Conservation (phyloP, 2,329 filamentous ascomycete genomes). For the Passalora sequoiae region DNA sequence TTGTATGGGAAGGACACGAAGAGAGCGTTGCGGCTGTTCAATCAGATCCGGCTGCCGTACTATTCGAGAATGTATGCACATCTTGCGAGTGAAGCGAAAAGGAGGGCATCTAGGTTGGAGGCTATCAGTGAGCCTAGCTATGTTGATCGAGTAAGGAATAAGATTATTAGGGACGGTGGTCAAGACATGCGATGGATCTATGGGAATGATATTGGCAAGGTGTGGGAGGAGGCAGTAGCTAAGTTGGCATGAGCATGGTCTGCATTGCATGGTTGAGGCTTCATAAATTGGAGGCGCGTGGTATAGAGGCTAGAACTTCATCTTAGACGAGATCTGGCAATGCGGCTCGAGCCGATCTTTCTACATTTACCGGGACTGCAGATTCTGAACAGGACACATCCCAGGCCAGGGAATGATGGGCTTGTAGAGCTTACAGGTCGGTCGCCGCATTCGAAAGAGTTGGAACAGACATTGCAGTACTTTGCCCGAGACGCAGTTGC, state of each 20-base stretch:
- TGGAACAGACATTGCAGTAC: too few relatives aligned
- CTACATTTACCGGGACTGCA: too few relatives aligned
- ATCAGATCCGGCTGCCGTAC: constrained; percentile 39
- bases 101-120: constrained; percentile 21
- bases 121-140: constrained; percentile 25
- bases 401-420: too few relatives aligned
- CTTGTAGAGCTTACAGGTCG: too few relatives aligned
- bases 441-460: too few relatives aligned
- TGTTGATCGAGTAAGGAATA: constrained; percentile 12
- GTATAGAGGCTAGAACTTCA: too few relatives aligned
- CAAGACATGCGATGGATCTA: constrained; percentile 41
- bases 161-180: constrained; percentile 15
- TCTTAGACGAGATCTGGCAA: too few relatives aligned
- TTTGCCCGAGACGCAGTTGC: too few relatives aligned
- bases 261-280: not conserved
- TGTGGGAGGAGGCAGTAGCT: constrained; percentile 14
- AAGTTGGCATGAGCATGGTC: not conserved
- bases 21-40: constrained; percentile 37
- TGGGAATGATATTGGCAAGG: constrained; percentile 37
- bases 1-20: constrained; percentile 6
- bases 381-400: too few relatives aligned
- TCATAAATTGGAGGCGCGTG: too few relatives aligned
- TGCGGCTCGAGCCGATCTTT: too few relatives aligned
- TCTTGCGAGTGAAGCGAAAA: constrained; percentile 25
- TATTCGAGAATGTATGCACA: constrained; percentile 39